phyloP scores from a whole-genome alignment of 2,329 filamentous ascomycete species.

The Cryphonectria naterciae region DNA sequence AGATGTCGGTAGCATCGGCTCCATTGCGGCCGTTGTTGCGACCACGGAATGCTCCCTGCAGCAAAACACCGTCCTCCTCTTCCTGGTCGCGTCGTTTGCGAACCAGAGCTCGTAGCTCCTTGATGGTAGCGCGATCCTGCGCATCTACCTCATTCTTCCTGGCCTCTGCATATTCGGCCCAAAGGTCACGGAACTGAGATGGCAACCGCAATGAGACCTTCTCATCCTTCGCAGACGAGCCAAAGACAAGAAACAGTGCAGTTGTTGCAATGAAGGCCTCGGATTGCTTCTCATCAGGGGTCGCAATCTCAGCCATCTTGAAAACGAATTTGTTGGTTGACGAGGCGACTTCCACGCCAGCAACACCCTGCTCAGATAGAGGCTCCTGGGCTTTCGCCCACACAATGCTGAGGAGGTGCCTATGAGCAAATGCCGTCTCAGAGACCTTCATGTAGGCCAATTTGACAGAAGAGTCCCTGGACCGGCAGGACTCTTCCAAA shows the following conservation, averaged over 20 bases:
- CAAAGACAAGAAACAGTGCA: slow-evolving; percentile 81
- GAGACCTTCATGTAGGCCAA: slow-evolving; percentile 73
- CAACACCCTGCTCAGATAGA: slow-evolving; percentile 41
- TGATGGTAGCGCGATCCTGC: slow-evolving; percentile 70
- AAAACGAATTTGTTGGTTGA: slow-evolving; percentile 63
- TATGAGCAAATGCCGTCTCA: slow-evolving; percentile 72
- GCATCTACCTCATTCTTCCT: slow-evolving; percentile 74
- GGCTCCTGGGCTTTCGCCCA: slow-evolving; percentile 77
- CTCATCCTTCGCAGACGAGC: slow-evolving; percentile 78
- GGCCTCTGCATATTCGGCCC: slow-evolving; percentile 73
- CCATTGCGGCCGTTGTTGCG: slow-evolving; percentile 52
- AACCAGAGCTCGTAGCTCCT: slow-evolving; percentile 71
- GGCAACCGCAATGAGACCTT: slow-evolving; percentile 82
- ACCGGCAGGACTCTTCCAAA: slow-evolving; percentile 85
- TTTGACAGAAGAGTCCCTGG: slow-evolving; percentile 72
- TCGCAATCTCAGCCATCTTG: slow-evolving; percentile 75
- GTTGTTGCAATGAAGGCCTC: slow-evolving; percentile 84
- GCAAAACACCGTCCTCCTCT: slow-evolving; percentile 73
- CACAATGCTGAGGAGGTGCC: slow-evolving; percentile 72
- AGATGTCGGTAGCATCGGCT: slow-evolving; percentile 54
- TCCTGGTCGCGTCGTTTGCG: slow-evolving; percentile 70
- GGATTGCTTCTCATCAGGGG: slow-evolving; percentile 78
- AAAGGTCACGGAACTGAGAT: slow-evolving; percentile 81
- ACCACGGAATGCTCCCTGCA: slow-evolving; percentile 76
- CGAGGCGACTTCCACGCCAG: slow-evolving; percentile 50